Evolutionary conservation across 768 basidiomycete species (phyloP).

Genomic region (Termitomyces titanicus): DNA sequence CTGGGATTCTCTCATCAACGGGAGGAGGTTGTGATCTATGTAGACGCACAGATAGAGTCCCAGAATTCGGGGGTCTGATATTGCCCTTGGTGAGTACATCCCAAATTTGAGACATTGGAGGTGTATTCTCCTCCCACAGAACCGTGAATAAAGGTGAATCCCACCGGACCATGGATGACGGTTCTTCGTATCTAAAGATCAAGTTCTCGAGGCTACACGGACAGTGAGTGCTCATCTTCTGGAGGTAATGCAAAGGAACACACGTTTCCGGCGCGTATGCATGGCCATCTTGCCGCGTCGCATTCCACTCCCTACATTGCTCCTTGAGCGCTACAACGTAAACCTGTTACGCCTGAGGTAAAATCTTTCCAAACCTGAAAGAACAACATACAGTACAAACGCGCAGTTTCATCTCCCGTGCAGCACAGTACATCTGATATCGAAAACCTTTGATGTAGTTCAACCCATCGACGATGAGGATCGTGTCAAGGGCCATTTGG

Average conservation of each 20-base stretch:
- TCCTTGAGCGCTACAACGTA: constrained; percentile 75
- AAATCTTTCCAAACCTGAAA: neutral
- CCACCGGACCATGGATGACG: constrained; percentile 98
- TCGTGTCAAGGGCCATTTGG: constrained; percentile 62
- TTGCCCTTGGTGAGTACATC: constrained; percentile 72
- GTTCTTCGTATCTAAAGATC: constrained; percentile 88
- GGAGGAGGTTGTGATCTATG: neutral
- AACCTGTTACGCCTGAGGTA: constrained; percentile 43
- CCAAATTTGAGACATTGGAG: constrained; percentile 75
- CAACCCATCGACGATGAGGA: constrained; percentile 85
- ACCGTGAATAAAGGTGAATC: constrained; percentile 93
- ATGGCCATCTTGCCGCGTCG: constrained; percentile 37
- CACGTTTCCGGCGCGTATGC: constrained; percentile 75
- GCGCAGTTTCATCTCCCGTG: constrained; percentile 80
- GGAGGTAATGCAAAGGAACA: constrained; percentile 19
- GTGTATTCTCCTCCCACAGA: constrained; percentile 63
- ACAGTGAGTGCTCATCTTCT: neutral
- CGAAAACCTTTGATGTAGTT: constrained; percentile 99
- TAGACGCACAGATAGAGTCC: constrained; percentile 64
- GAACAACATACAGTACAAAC: constrained; percentile 73
- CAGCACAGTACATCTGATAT: constrained; percentile 97
- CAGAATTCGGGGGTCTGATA: constrained; percentile 86
- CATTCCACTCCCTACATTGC: constrained; percentile 77
- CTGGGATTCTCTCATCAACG: constrained; percentile 33
- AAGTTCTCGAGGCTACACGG: constrained; percentile 75